These are phyloP conservation scores for Nemania sp. DNA, from an alignment of 2,329 filamentous ascomycete species.

Conservation along the genomic window DNA sequence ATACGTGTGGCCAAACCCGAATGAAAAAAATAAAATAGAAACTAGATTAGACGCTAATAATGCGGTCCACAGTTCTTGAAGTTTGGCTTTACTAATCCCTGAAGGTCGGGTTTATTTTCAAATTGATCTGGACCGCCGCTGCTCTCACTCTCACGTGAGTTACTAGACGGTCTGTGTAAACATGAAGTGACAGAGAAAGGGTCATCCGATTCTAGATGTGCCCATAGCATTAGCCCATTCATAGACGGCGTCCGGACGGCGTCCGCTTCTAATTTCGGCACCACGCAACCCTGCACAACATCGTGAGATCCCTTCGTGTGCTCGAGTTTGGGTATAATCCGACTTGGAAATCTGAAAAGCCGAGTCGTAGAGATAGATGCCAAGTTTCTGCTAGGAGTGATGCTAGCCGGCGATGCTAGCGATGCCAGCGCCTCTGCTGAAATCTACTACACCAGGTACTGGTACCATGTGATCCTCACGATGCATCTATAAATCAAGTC, in stretches of 20 bases:
- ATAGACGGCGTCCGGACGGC: background rate
- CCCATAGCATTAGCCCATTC: background rate
- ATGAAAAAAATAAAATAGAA: background rate
- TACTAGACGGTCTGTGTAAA: too few relatives aligned
- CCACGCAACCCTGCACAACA: background rate
- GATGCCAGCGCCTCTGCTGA: background rate
- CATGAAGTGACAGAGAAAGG: background rate
- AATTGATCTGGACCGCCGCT: background rate
- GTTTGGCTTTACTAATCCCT: background rate
- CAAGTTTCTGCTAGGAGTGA: background rate
- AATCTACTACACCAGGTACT: background rate
- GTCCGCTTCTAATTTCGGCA: background rate
- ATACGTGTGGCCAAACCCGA: background rate
- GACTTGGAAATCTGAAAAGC: background rate
- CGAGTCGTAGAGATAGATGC: background rate
- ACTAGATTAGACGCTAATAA: background rate
- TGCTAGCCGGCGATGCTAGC: background rate
- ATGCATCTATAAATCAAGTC: conserved; percentile 2
- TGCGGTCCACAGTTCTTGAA: background rate
- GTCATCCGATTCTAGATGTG: background rate
- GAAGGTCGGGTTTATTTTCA: background rate
- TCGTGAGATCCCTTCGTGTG: background rate
- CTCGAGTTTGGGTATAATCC: background rate
- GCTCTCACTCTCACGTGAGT: background rate
- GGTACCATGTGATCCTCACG: background rate